Base-by-base conservation (phyloP, 2,329 filamentous ascomycete species). In the Trichoderma sp. region DNA sequence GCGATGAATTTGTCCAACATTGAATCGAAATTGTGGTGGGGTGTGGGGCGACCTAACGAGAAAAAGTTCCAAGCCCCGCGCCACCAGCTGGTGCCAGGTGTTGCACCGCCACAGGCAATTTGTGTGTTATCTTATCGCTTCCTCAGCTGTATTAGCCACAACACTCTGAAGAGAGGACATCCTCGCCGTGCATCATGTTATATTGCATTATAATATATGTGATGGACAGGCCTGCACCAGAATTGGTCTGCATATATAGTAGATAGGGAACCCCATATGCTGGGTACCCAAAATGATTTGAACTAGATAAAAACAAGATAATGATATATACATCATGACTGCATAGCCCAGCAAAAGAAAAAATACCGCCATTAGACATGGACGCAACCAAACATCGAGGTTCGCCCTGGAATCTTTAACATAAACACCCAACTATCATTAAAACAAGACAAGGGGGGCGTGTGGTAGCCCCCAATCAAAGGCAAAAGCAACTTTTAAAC, bases 21-120 rank as follows among this genome's bases (percentile, higher is more conserved):
- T 79, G 78, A 78, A 78, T 80, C 79, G 82, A 85, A 85, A 83
- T 85, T 85, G 83, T 85, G 84, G 84, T 85, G 84, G 84, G 84
- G 84, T 84, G 84, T 81, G 81, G 80, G 81, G 79, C 80, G 27
- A 71, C 76, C 77, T 79, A 78, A 79, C 78, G 79, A 80, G 79
- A 80, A 74, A 73, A 71, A 75, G 38, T 75, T 67, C 35, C 62
- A 67, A 75, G 74, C 74, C 74, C 74, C 74, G 74, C 74, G 74
- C 63, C 60, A 65, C 56, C 74, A 75, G 59, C 67, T 75, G 66
- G 38, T 56, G 45, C 65, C 62, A 67, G 62, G 4, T 60, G 67
- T 18, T 35, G 63, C 69, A 72, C 69, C 27, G 69, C 69, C 69
- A 71, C 67, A 27, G 18, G 14, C 27, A 21, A 24, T 56, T 62